These are phyloP conservation scores for Scutellaria minor DNA, from an alignment of 257 asterid genomes.

Conservation along the genomic window DNA sequence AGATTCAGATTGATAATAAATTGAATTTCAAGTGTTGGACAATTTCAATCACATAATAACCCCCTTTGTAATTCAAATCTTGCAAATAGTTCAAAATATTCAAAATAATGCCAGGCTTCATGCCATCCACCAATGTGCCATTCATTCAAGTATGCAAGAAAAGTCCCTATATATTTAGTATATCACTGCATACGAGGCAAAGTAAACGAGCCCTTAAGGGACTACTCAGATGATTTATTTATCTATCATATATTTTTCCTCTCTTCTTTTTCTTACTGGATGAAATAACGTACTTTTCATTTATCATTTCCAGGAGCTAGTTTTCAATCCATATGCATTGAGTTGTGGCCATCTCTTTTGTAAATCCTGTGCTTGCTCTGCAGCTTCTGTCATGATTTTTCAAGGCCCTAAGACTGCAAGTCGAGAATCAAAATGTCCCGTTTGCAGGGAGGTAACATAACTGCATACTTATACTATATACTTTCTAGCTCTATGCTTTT, in stretches of 20 bases:
- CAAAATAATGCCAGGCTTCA: not conserved
- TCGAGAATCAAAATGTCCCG: constrained; percentile 67
- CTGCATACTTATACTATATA: constrained; percentile 11
- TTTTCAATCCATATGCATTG: constrained; percentile 77
- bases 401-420: constrained; percentile 72
- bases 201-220: not conserved
- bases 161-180: not conserved
- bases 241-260: not conserved
- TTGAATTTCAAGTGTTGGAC: not conserved
- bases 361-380: constrained; percentile 77
- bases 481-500: not conserved
- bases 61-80: not conserved
- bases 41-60: not conserved
- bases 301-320: constrained; percentile 55
- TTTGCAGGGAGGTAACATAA: constrained; percentile 75
- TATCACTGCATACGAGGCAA: not conserved
- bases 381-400: constrained; percentile 80
- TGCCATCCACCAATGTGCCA: not conserved
- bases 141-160: not conserved
- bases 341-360: constrained; percentile 87
- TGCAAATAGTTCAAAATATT: not conserved
- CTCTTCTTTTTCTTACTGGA: not conserved
- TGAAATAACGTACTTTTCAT: not conserved
- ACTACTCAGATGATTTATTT: not conserved
- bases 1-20: not conserved